Evolutionary conservation across 495 filamentous ascomycete genomes (phyloP), one percentile per base, ranked within the genome.

Genomic region (Filosporella fistucella): DNA sequence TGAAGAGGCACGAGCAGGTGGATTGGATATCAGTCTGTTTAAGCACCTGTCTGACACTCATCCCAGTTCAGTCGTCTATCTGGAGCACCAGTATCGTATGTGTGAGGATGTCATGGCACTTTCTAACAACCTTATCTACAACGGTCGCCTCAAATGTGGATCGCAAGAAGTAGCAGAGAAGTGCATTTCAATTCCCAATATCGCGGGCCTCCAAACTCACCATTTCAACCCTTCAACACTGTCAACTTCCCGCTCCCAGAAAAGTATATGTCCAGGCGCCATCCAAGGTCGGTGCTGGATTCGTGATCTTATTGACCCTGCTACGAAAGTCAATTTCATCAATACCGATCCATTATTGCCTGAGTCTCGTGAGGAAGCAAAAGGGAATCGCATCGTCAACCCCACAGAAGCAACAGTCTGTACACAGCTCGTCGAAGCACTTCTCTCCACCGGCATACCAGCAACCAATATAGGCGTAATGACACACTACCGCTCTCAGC

Each of bases 31-130:
- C 41, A 95, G 88, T 62, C 75, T 97, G 7, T 98, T 98, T 72
- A 94, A 93, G 56, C 70, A 90, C 9, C 79, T 98, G 18, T 96
- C 87, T 13, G 91, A 97, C 56, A 75, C 75, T 0, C 90, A 96
- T 52, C 93, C 93, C 0, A 62, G 77, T 18, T 88, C 89, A 1
- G 89, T 97, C 10, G 86, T 91, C 53, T 91, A 85, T 51, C 80
- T 98, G 1, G 89, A 91, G 57, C 89, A 95, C 55, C 93, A 98
- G 62, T 98, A 98, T 58, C 89, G 93, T 55, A 98, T 98, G 93
- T 94, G 88, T 58, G 84, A 90, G 38, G 91, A 97, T 24, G 85
- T 98, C 43, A 97, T 97, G 93, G 75, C 81, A 11, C 77, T 98
- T 20, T 90, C 88, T 44, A 97, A 96, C 68, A 86, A 78, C 5